A percentile compares a stretch with the other conserved stretches of the same genome.
phyloP scores from a whole-genome alignment of 345 rosid genomes.

The Gossypium mustelinum region DNA sequence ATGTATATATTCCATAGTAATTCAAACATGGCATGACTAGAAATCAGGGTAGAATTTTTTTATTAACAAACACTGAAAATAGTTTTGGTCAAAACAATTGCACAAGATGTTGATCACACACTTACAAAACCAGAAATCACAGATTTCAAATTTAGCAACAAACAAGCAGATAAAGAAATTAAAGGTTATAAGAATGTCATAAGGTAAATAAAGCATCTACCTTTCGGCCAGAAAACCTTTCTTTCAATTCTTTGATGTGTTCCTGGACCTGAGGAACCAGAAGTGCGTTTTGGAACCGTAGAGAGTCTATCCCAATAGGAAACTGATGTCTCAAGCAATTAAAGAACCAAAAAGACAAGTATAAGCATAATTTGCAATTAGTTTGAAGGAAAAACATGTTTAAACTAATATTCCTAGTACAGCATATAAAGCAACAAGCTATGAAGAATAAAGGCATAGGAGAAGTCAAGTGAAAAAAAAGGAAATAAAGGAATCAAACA shows the following conservation, averaged over 20 bases:
- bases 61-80: background rate
- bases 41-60: background rate
- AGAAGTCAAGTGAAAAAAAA: slow-evolving; percentile 20
- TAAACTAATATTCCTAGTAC: slow-evolving; percentile 12
- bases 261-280: slow-evolving; percentile 55
- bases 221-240: slow-evolving; percentile 93
- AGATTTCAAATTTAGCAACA: background rate
- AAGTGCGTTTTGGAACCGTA: slow-evolving; percentile 78
- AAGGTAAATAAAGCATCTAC: slow-evolving; percentile 29
- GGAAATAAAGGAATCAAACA: slow-evolving; percentile 22
- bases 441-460: slow-evolving; percentile 11
- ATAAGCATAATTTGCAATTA: background rate
- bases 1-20: background rate
- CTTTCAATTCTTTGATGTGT: slow-evolving; percentile 78
- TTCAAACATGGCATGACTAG: background rate
- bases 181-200: background rate
- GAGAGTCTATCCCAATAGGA: slow-evolving; percentile 98
- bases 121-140: background rate
- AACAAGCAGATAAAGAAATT: background rate
- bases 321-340: slow-evolving; percentile 49
- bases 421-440: slow-evolving; percentile 10
- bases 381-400: background rate
- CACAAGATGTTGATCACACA: background rate
- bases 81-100: background rate
- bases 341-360: slow-evolving; percentile 10